Percentiles rank a stretch among this genome's conserved stretches.
These are phyloP conservation scores for Trichoderma parareesei DNA, from an alignment of 495 filamentous ascomycete genomes.

Conservation along the genomic window DNA sequence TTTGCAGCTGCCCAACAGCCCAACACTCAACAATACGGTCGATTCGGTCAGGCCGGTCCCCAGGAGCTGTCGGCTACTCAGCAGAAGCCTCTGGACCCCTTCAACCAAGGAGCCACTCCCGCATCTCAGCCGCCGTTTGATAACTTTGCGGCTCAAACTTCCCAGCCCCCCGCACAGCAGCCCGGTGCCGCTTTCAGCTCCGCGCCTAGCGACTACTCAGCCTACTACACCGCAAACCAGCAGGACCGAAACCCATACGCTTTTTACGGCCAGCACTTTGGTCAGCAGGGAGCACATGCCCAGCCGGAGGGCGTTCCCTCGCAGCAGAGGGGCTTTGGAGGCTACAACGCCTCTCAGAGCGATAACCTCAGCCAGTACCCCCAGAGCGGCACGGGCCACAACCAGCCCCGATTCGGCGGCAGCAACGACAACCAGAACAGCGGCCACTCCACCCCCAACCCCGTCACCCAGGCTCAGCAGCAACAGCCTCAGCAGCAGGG, in stretches of 20 bases:
- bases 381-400: conserved; percentile 46
- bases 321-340: conserved; percentile 63
- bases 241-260: conserved; percentile 66
- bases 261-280: conserved; percentile 64
- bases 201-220: conserved; percentile 71
- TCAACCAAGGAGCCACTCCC: conserved; percentile 57
- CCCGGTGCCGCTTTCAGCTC: conserved; percentile 59
- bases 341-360: conserved; percentile 63
- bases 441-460: conserved; percentile 84
- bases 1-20: conserved; percentile 32
- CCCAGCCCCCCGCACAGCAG: conserved; percentile 50
- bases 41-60: conserved; percentile 53
- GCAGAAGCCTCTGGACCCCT: conserved; percentile 85
- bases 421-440: conserved; percentile 68
- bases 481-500: conserved; percentile 31
- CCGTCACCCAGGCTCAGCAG: conserved; percentile 60
- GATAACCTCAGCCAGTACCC: conserved; percentile 73
- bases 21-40: conserved; percentile 55
- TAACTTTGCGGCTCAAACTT: conserved; percentile 49
- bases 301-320: conserved; percentile 64
- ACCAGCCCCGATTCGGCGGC: conserved; percentile 54
- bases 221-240: conserved; percentile 80
- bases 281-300: conserved; percentile 48
- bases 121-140: conserved; percentile 36
- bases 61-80: conserved; percentile 50